Evolutionary conservation across 1,284 basidiomycete species (phyloP), one percentile per base, ranked within the genome.

Genomic region (Fomitopsis palustris): DNA sequence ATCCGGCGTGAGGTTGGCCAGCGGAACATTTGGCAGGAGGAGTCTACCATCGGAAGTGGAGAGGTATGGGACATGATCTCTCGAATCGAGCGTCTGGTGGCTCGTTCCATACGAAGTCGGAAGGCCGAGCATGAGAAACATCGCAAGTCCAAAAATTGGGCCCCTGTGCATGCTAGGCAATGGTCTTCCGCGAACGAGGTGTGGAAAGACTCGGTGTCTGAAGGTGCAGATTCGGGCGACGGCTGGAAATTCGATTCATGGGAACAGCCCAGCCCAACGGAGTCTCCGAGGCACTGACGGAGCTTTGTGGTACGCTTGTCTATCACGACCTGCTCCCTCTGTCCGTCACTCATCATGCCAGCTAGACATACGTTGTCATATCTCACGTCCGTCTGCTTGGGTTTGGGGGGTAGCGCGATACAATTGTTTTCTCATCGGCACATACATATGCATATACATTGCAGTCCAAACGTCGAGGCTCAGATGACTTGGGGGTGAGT

Each of bases 1-100:
- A 76, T 93, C 31, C 79, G 90, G n/a, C 75, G 81, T 49, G 83
- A 89, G 60, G 81, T 89, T 16, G 84, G 83, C 23, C 75, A 78
- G 64, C 74, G 78, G 53, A 81, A 78, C 61, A 57, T 80, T 21
- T 82, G 80, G 77, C 72, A 77, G 19, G 82, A 84, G 58, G 81
- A 81, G 58, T 72, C 72, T 55, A 73, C 76, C 43, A 56, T 78
- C 21, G 76, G 74, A 5, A 74, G 71, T 17, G 76, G 74, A 12
- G 79, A 83, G 64, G 78, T 78, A 45, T 74, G 75, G 72, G 62
- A 62, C 16, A 69, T 79, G 27, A 55, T 82, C 42, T 62, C 63
- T 27, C 68, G 67, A 35, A 75, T 81, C 27, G 80, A 81, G 64
- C 67, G 62, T 49, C 69, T 81, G 4, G 63, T 64, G 8, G 65